Evolutionary conservation across 192 early-diverging fungal species (phyloP).

Genomic region (Rhizophagus sp.): DNA sequence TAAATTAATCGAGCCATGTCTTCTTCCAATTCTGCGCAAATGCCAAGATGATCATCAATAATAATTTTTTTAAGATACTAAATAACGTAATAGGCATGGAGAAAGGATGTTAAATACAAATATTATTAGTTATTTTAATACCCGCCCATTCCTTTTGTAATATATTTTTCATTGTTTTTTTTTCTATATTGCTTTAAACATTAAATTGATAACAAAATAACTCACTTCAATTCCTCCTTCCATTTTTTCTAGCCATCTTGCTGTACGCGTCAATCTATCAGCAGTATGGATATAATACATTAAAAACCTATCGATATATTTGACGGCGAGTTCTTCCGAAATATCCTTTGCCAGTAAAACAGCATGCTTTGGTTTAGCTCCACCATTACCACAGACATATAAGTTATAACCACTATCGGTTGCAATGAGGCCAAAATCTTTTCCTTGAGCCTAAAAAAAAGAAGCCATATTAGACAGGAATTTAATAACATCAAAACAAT

Average conservation of each 20-base stretch:
- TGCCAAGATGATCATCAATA: conserved; percentile 65
- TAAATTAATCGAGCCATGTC: conserved; percentile 63
- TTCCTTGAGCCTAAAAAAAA: conserved; percentile 34
- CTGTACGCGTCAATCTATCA: conserved; percentile 62
- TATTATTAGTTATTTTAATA: too few relatives aligned
- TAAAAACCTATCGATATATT: conserved; percentile 64
- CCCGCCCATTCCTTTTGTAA: too few relatives aligned
- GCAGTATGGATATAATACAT: conserved; percentile 74
- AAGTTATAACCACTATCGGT: conserved; percentile 73
- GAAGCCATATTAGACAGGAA: not conserved
- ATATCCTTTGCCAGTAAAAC: conserved; percentile 56
- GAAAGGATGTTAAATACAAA: too few relatives aligned
- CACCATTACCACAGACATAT: conserved; percentile 71
- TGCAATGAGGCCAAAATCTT: conserved; percentile 56
- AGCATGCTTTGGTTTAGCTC: conserved; percentile 66
- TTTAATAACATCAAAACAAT: not conserved
- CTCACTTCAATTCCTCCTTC: conserved; percentile 60
- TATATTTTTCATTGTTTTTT: too few relatives aligned
- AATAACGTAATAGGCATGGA: not conserved
- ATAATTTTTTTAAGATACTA: conserved; percentile 58
- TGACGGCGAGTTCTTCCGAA: conserved; percentile 52
- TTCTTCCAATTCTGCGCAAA: conserved; percentile 61
- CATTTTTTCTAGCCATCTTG: conserved; percentile 69
- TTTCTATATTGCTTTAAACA: too few relatives aligned
- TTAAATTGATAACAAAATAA: not conserved